Conservation (phyloP, 768 basidiomycete species). For the Boletus subcaerulescens region DNA sequence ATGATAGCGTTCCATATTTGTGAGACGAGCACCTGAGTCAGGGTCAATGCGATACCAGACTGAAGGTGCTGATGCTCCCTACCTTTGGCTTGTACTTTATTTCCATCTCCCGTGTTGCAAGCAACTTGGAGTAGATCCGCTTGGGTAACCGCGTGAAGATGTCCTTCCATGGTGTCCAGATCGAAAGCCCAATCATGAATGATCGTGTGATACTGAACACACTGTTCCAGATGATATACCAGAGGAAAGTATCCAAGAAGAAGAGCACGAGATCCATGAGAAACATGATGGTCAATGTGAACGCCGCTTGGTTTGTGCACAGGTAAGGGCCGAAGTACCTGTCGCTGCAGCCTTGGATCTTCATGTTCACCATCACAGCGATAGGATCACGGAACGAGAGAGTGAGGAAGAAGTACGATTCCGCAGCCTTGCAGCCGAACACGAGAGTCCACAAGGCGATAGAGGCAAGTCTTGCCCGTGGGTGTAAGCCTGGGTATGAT, state of each 20-base stretch:
- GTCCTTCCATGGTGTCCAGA: slow-evolving; percentile 99
- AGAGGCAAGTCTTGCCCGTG: slow-evolving; percentile 71
- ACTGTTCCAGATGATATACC: slow-evolving; percentile 99
- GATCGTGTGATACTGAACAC: slow-evolving; percentile 86
- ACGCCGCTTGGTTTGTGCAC: slow-evolving; percentile 91
- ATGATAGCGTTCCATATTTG: slow-evolving; percentile 99
- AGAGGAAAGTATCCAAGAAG: slow-evolving; percentile 99
- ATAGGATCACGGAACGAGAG: slow-evolving; percentile 93
- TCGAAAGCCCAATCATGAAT: slow-evolving; percentile 88
- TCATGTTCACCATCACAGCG: slow-evolving; percentile 94
- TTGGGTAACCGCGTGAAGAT: slow-evolving; percentile 96
- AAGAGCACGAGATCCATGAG: slow-evolving; percentile 96
- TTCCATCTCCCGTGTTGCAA: slow-evolving; percentile 95
- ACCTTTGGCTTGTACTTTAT: slow-evolving; percentile 99
- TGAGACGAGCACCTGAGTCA: slow-evolving; percentile 82
- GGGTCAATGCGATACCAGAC: background rate
- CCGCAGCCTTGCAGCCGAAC: slow-evolving; percentile 94
- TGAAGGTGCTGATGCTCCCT: slow-evolving; percentile 11
- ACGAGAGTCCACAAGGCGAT: slow-evolving; percentile 85
- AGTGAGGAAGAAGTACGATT: slow-evolving; percentile 98
- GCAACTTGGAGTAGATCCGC: slow-evolving; percentile 92
- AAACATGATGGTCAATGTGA: slow-evolving; percentile 97
- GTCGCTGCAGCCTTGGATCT: slow-evolving; percentile 87
- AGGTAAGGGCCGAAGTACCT: slow-evolving; percentile 79
- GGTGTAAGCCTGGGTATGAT: slow-evolving; percentile 74